Conservation (phyloP, 139 green algal species). For the Auxenochlorella protothecoides region DNA sequence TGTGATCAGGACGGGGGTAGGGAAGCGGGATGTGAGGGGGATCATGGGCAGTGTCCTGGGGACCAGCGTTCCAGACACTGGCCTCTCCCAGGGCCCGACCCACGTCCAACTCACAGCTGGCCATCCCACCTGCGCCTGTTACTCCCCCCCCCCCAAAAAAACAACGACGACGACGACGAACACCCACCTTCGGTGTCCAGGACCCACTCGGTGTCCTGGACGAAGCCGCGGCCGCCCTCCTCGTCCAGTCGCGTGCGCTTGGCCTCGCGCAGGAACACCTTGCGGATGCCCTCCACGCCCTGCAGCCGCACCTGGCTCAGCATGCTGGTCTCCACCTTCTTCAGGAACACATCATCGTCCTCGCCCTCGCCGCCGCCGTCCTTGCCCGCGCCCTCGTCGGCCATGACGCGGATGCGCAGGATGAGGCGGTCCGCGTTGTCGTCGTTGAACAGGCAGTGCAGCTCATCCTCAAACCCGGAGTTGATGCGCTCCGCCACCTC, state of each 20-base stretch:
- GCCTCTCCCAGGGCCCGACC: no score
- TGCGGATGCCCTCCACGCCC: conserved; percentile 79
- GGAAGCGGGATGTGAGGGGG: background rate
- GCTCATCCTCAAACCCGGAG: conserved; percentile 77
- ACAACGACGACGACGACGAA: no score
- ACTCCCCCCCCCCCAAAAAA: background rate
- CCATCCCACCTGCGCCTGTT: no score
- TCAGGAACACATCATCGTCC: conserved; percentile 68
- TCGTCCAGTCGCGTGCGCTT: conserved; percentile 51
- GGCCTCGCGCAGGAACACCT: conserved; percentile 85
- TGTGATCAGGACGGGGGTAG: background rate
- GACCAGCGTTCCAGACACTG: no score
- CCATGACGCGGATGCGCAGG: conserved; percentile 58
- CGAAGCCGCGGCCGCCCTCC: conserved; percentile 33
- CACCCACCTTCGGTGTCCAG: conserved; percentile 81
- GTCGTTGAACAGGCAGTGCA: conserved; percentile 90
- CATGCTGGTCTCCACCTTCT: conserved; percentile 63
- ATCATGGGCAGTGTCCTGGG: no score
- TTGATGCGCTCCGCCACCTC: conserved; percentile 71
- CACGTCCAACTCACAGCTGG: no score
- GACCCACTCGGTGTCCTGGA: conserved; percentile 80
- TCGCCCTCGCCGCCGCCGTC: background rate
- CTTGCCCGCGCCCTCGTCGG: conserved; percentile 5
- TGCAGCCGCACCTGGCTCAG: conserved; percentile 55
- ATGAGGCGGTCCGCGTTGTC: conserved; percentile 94